A percentile compares a stretch with the other conserved stretches of the same genome.
Conservation (phyloP, 352 stramenopile genomes). For the Thalassiosira livingstoniorum region DNA sequence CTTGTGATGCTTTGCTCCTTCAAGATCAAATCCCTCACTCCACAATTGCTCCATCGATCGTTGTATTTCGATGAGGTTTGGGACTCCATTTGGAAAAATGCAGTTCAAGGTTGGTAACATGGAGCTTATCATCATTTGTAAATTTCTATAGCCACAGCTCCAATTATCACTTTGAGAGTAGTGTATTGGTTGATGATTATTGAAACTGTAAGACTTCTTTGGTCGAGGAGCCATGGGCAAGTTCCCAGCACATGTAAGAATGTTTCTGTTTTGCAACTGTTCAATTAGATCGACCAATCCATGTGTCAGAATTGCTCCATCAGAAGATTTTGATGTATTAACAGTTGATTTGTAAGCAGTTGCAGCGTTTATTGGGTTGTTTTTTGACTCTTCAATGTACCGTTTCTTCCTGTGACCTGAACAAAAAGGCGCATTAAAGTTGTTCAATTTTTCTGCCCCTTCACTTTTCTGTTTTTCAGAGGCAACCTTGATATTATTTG, state of each 20-base stretch:
- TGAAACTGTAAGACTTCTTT: not conserved
- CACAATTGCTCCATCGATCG: constrained; percentile 64
- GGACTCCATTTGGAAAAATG: constrained; percentile 56
- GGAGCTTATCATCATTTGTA: constrained; percentile 78
- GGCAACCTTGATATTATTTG: not conserved
- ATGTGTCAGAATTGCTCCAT: constrained; percentile 34
- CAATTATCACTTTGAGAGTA: constrained; percentile 79
- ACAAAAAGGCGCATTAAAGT: no score
- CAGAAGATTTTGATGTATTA: not conserved
- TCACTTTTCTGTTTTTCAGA: not conserved
- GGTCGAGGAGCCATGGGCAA: not conserved
- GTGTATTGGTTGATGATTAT: constrained; percentile 50
- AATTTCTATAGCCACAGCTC: constrained; percentile 79
- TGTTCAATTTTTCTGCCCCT: not conserved
- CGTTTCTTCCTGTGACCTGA: no score
- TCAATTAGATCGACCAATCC: constrained; percentile 36
- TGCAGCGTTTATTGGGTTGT: not conserved
- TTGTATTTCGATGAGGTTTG: constrained; percentile 64
- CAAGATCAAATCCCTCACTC: constrained; percentile 68
- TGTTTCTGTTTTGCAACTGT: constrained; percentile 24
- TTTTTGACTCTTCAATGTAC: not conserved
- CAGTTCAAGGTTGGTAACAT: constrained; percentile 55
- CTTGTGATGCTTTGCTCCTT: constrained; percentile 68
- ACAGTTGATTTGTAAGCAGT: not conserved
- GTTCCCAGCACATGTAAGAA: constrained; percentile 23